These are phyloP conservation scores for Malassezia psittaci DNA, from an alignment of 1,284 basidiomycete species.

Conservation along the genomic window DNA sequence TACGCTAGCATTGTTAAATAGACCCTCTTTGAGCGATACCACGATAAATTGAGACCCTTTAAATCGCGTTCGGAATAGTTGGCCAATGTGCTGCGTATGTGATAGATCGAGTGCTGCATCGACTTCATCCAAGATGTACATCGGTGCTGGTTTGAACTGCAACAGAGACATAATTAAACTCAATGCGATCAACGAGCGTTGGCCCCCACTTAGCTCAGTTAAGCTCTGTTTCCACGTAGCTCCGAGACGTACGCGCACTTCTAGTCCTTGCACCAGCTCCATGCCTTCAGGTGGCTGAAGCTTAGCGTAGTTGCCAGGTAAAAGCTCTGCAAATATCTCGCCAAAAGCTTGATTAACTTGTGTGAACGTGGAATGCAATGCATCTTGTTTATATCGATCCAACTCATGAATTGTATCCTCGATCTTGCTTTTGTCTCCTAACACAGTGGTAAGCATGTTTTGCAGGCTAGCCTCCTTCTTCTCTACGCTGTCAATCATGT, in stretches of 20 bases:
- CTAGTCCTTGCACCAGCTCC: constrained; percentile 85
- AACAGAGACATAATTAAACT: constrained; percentile 95
- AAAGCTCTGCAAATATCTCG: constrained; percentile 83
- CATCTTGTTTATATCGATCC: constrained; percentile 86
- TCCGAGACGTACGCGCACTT: constrained; percentile 91
- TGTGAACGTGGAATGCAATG: constrained; percentile 84
- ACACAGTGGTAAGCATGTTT: constrained; percentile 77
- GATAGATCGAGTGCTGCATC: constrained; percentile 91
- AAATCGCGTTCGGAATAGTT: constrained; percentile 91
- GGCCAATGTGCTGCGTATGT: constrained; percentile 90
- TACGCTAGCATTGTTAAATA: constrained; percentile 92
- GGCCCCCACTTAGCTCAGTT: constrained; percentile 92
- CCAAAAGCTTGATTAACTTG: constrained; percentile 92
- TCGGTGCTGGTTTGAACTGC: constrained; percentile 97
- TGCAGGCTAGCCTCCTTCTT: constrained; percentile 78
- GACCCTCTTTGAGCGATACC: constrained; percentile 87
- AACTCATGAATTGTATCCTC: constrained; percentile 86
- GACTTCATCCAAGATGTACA: constrained; percentile 99
- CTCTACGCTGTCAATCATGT: constrained; percentile 95
- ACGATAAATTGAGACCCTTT: constrained; percentile 97
- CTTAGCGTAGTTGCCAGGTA: constrained; percentile 94
- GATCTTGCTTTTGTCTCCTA: constrained; percentile 92
- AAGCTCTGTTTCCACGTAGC: constrained; percentile 93
- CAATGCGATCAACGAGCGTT: constrained; percentile 88
- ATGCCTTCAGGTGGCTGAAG: constrained; percentile 84